These are phyloP conservation scores for Penicillium sp. DNA, from an alignment of 2,329 filamentous ascomycete species.

Conservation along the genomic window DNA sequence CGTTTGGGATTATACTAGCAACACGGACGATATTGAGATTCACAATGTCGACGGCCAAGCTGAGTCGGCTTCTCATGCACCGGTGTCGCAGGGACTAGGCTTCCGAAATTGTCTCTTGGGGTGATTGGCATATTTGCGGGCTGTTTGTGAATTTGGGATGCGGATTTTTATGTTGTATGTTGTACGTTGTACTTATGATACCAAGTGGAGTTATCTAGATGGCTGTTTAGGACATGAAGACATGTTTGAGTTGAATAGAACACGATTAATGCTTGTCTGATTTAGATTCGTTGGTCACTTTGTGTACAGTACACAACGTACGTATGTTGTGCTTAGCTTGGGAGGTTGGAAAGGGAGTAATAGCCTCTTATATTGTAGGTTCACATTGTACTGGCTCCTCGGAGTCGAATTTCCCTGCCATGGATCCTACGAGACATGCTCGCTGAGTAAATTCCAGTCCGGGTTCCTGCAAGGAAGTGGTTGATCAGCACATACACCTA, in stretches of 20 bases:
- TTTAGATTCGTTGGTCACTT: neutral
- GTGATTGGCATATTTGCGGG: neutral
- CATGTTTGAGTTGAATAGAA: neutral
- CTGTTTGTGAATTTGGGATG: neutral
- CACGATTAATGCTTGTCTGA: neutral
- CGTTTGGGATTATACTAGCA: conserved; percentile 16
- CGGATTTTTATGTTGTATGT: neutral
- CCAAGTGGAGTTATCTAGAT: conserved; percentile 20
- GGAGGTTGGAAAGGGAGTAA: too few species aligned
- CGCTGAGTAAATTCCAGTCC: neutral
- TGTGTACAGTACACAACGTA: too few species aligned
- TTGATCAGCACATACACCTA: neutral
- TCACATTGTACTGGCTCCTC: too few species aligned
- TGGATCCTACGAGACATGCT: too few species aligned
- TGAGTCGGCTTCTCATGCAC: conserved; percentile 2
- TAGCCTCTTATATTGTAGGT: too few species aligned
- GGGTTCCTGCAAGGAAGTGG: neutral
- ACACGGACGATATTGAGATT: conserved; percentile 3
- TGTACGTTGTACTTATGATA: conserved; percentile 12
- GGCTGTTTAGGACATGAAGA: neutral
- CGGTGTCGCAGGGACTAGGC: conserved; percentile 4
- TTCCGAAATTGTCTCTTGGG: conserved; percentile 10
- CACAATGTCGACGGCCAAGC: conserved; percentile 7
- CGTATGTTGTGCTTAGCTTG: too few species aligned
- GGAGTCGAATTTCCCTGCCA: too few species aligned